Evolutionary conservation across 164 flowering plant genomes (phyloP).

Genomic region (Warburgia ugandensis): DNA sequence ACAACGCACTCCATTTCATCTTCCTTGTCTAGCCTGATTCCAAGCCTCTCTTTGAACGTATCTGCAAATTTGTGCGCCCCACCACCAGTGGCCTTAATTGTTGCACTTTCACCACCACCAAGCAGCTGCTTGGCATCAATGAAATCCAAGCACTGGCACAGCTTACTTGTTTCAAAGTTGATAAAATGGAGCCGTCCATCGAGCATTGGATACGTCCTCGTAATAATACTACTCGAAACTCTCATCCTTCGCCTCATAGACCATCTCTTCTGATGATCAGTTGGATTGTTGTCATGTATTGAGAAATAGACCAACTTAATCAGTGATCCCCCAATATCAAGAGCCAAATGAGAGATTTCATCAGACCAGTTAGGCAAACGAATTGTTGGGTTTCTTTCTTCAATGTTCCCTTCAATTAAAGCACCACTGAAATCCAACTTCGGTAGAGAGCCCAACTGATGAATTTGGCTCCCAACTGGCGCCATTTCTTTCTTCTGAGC

Average conservation of each 20-base stretch:
- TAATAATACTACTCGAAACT: slow-evolving; percentile 48
- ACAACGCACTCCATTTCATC: slow-evolving; percentile 84
- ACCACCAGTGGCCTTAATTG: slow-evolving; percentile 67
- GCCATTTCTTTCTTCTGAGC: too few relatives aligned
- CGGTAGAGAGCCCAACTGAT: slow-evolving; percentile 72
- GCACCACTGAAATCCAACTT: slow-evolving; percentile 89
- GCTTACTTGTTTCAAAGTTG: slow-evolving; percentile 78
- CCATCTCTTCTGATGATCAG: slow-evolving; percentile 48
- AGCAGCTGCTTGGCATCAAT: slow-evolving; percentile 81
- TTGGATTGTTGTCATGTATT: slow-evolving; percentile 55
- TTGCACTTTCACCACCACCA: slow-evolving; percentile 38
- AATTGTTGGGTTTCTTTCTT: slow-evolving; percentile 82
- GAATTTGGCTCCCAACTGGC: slow-evolving; percentile 44
- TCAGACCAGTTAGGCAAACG: slow-evolving; percentile 92
- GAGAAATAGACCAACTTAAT: slow-evolving; percentile 88
- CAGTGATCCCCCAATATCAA: slow-evolving; percentile 95
- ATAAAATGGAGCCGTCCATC: slow-evolving; percentile 90
- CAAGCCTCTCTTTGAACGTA: slow-evolving; percentile 63
- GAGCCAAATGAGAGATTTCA: slow-evolving; percentile 84
- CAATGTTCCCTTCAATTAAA: slow-evolving; percentile 83
- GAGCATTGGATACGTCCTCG: slow-evolving; percentile 68
- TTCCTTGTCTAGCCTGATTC: slow-evolving; percentile 59
- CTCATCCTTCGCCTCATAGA: slow-evolving; percentile 43
- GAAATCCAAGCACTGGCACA: slow-evolving; percentile 75
- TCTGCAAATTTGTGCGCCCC: slow-evolving; percentile 71